Percentiles rank a stretch among this genome's conserved stretches.
These are phyloP conservation scores for Castanea sativa DNA, from an alignment of 306 rosid genomes.

Conservation along the genomic window DNA sequence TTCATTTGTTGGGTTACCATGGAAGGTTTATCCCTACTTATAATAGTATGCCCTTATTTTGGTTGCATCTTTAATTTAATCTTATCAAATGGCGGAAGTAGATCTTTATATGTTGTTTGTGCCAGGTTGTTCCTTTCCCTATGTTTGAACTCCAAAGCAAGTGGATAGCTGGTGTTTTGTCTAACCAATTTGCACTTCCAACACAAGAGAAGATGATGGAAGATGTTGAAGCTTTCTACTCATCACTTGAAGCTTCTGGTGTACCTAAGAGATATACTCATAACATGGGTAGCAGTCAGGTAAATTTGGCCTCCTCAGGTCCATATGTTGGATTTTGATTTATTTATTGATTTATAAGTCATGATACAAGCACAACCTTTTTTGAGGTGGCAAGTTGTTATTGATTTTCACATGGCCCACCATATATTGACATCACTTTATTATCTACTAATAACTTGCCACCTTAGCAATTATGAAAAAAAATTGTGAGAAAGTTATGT, in stretches of 20 bases:
- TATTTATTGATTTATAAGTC: too few relatives aligned
- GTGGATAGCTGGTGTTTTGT: slow-evolving; percentile 70
- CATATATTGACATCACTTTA: too few relatives aligned
- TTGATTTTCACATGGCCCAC: too few relatives aligned
- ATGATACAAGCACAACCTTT: too few relatives aligned
- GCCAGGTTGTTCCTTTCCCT: slow-evolving; percentile 57
- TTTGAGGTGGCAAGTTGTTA: too few relatives aligned
- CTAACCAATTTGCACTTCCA: slow-evolving; percentile 58
- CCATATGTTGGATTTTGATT: not conserved
- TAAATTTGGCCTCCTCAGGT: not conserved
- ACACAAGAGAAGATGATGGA: slow-evolving; percentile 52
- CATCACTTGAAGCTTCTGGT: too few relatives aligned
- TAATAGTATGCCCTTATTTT: slow-evolving; percentile 2
- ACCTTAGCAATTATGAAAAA: too few relatives aligned
- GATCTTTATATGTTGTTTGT: slow-evolving; percentile 7
- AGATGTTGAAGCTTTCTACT: slow-evolving; percentile 26
- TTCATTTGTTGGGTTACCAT: slow-evolving; percentile 74
- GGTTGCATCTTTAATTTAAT: not conserved
- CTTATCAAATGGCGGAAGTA: not conserved
- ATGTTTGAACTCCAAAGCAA: slow-evolving; percentile 62
- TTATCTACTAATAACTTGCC: too few relatives aligned
- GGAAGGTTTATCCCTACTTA: slow-evolving; percentile 38
- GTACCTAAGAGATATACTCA: slow-evolving; percentile 48
- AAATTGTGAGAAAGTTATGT: too few relatives aligned
- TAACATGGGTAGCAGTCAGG: slow-evolving; percentile 29